Conservation (phyloP, 345 rosid genomes). For the Toxicodendron radicans region DNA sequence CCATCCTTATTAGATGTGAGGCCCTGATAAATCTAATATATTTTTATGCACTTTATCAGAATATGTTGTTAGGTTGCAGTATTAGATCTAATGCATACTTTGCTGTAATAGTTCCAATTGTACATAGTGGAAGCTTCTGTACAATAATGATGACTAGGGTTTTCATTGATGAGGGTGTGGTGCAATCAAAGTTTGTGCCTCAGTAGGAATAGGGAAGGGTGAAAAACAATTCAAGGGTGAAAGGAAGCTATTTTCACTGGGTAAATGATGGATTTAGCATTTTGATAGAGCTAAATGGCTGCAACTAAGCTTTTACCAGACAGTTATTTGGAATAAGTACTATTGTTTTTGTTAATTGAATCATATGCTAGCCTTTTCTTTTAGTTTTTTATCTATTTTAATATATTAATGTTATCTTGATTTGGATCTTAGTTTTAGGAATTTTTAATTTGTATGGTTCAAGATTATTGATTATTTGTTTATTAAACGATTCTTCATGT, state of each 20-base stretch:
- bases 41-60: neutral
- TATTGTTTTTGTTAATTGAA: neutral
- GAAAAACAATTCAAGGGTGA: no score
- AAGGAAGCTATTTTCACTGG: neutral
- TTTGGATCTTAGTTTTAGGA: neutral
- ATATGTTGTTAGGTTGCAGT: neutral
- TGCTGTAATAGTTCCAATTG: neutral
- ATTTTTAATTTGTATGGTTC: neutral
- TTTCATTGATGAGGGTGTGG: neutral
- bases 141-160: neutral
- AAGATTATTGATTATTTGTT: neutral
- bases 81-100: neutral
- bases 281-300: neutral
- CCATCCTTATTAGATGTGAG: neutral
- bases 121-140: neutral
- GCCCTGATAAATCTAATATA: neutral
- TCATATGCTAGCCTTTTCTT: neutral
- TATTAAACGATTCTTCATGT: slow-evolving; percentile 6
- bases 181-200: neutral
- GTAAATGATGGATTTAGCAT: neutral
- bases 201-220: neutral
- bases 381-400: neutral
- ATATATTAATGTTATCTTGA: neutral
- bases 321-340: neutral
- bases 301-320: neutral